These are phyloP conservation scores for Lepidium campestre DNA, from an alignment of 441 rosid genomes.

Conservation along the genomic window DNA sequence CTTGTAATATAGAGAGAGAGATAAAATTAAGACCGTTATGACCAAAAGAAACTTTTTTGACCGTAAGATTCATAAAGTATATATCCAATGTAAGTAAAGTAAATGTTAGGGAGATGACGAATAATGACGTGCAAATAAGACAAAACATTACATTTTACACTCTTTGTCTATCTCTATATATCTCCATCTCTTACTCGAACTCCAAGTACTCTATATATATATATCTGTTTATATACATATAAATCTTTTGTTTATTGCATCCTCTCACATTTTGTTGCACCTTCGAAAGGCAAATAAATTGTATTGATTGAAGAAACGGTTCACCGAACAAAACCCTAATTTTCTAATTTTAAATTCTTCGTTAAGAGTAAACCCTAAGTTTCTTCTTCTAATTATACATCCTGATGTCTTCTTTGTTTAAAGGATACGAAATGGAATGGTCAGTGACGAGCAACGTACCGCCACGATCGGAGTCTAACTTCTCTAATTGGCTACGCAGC, in stretches of 20 bases:
- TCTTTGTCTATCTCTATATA: neutral
- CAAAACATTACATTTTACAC: neutral
- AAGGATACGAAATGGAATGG: constrained; percentile 18
- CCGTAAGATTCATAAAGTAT: neutral
- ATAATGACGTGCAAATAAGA: constrained; percentile 16
- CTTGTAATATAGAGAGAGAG: neutral
- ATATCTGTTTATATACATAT: neutral
- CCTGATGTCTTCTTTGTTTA: neutral
- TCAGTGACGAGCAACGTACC: neutral
- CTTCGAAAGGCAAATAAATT: neutral
- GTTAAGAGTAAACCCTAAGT: neutral
- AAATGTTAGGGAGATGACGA: neutral
- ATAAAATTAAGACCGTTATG: neutral
- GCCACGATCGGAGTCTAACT: constrained; percentile 1
- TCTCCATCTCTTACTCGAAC: neutral
- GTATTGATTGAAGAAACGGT: neutral
- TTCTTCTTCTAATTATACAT: neutral
- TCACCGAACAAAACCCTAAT: constrained; percentile 2
- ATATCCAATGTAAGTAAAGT: neutral
- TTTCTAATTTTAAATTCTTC: neutral
- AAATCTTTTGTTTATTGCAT: neutral
- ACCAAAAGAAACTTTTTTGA: neutral
- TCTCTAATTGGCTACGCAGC: constrained; percentile 6
- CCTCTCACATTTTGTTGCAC: neutral
- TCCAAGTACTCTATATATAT: neutral